Evolutionary conservation across 116 monocot species (phyloP), one percentile per base, ranked within the genome.

Genomic region (Zostera marina): DNA sequence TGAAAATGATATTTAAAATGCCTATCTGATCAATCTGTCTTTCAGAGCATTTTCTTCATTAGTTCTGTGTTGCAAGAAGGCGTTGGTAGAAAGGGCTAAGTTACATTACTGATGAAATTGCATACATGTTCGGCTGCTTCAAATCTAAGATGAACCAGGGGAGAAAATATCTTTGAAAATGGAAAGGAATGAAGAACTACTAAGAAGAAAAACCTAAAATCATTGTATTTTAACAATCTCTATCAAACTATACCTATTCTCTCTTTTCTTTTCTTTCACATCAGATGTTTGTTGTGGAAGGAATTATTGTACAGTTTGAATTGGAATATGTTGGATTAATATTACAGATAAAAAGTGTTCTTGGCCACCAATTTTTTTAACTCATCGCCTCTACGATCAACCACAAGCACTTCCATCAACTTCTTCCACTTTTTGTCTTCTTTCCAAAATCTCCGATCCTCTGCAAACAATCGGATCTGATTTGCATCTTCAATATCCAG

Each of bases 401-500:
- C 41, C 6, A 42, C 42, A 17, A 8, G 20, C 14, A n/a, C 59
- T 42, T 17, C 8, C n/a, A 59, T 21, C 59, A 59, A 19, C 17
- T 43, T 43, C 17, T 59, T 41, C 43, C 42, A 43, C 19, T 17
- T 40, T 20, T 59, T 5, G 20, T 21, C 59, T 20, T 43, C 22
- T 26, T 15, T 22, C 6, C 10, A 5, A 10, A 13, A 8, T 6
- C 44, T 55, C 48, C 17, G 44, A 23, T 47, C 16, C 23, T 25
- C 42, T 1, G 4, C 15, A 26, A 20, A 56, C 22, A 43, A 23
- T 56, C 12, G 4, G 32, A 17, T 14, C 7, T 52, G 11, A 23
- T 68, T 52, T 44, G 11, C 23, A 6, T 39, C 22, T 3, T 54
- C 22, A 7, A 39, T 12, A 17, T 19, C 69, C 40, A 83, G 51